Conservation (phyloP, 2,329 filamentous ascomycete species). For the Hymenoscyphus salicellus region DNA sequence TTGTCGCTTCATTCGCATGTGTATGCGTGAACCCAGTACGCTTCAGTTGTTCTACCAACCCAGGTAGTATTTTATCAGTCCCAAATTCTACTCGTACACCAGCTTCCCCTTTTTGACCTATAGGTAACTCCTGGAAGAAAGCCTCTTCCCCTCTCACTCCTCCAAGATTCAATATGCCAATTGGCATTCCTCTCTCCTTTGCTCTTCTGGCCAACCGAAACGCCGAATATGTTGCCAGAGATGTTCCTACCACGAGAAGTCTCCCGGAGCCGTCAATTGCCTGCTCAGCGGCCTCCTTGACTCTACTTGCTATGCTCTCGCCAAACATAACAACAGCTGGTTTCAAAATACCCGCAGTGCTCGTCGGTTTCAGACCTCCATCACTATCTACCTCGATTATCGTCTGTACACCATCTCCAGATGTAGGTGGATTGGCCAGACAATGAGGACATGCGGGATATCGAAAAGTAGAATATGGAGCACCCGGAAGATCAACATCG, state of each 20-base stretch:
- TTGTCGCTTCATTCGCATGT: slow-evolving; percentile 33
- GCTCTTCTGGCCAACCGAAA: slow-evolving; percentile 86
- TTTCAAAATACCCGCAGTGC: slow-evolving; percentile 78
- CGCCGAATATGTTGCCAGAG: slow-evolving; percentile 89
- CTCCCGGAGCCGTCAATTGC: slow-evolving; percentile 74
- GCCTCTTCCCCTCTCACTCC: slow-evolving; percentile 75
- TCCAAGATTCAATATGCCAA: slow-evolving; percentile 86
- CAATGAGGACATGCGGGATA: slow-evolving; percentile 89
- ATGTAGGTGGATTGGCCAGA: slow-evolving; percentile 57
- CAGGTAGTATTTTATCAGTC: slow-evolving; percentile 57
- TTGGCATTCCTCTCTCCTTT: slow-evolving; percentile 76
- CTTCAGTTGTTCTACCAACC: slow-evolving; percentile 50
- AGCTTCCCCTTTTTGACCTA: slow-evolving; percentile 48
- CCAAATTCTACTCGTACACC: slow-evolving; percentile 57
- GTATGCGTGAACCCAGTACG: slow-evolving; percentile 28
- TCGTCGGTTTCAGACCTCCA: slow-evolving; percentile 69
- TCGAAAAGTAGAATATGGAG: slow-evolving; percentile 83
- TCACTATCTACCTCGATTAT: slow-evolving; percentile 71
- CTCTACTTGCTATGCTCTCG: slow-evolving; percentile 69
- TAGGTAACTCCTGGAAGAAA: slow-evolving; percentile 60
- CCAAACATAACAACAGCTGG: slow-evolving; percentile 96
- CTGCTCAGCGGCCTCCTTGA: slow-evolving; percentile 74
- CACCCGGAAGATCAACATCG: slow-evolving; percentile 84
- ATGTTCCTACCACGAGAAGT: slow-evolving; percentile 81
- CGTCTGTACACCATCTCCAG: slow-evolving; percentile 53